A percentile compares a stretch with the other conserved stretches of the same genome.
Evolutionary conservation across 805 yeast genomes (phyloP).

Genomic region (Teunomyces aglyptinius): DNA sequence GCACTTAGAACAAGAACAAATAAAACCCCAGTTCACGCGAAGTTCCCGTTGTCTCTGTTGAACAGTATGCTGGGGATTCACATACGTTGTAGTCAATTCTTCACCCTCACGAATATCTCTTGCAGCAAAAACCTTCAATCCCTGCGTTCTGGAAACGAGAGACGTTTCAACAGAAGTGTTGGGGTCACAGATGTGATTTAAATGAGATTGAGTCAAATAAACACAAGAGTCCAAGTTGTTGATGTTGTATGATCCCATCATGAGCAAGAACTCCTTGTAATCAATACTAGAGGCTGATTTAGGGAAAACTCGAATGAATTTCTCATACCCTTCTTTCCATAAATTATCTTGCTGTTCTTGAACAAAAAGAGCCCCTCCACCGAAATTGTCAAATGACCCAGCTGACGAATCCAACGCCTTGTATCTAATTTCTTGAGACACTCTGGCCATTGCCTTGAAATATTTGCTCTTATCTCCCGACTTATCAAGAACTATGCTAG

Average conservation of each 20-base stretch:
- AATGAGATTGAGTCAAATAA: conserved; percentile 61
- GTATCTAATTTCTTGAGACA: conserved; percentile 64
- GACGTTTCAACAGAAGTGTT: conserved; percentile 53
- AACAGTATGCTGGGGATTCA: conserved; percentile 61
- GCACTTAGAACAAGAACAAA: conserved; percentile 68
- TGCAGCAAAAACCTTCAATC: conserved; percentile 54
- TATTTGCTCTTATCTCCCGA: conserved; percentile 41
- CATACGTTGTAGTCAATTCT: conserved; percentile 68
- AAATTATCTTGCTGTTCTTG: conserved; percentile 54
- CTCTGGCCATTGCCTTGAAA: conserved; percentile 62
- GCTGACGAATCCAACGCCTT: conserved; percentile 56
- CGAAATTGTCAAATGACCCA: conserved; percentile 51
- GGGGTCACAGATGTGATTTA: conserved; percentile 77
- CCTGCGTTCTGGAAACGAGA: conserved; percentile 45
- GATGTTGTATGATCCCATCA: conserved; percentile 71
- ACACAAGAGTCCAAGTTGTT: conserved; percentile 67
- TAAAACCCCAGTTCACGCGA: conserved; percentile 76
- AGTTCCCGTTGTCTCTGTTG: conserved; percentile 63
- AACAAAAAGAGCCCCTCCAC: conserved; percentile 53
- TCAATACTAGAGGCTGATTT: conserved; percentile 22
- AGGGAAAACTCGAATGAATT: conserved; percentile 52
- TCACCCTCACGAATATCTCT: conserved; percentile 60
- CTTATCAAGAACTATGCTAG: conserved; percentile 44
- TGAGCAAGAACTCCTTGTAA: conserved; percentile 55
- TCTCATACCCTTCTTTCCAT: conserved; percentile 58